Base-by-base conservation (phyloP, 2,329 filamentous ascomycete genomes). In the Sporothrix protearum region DNA sequence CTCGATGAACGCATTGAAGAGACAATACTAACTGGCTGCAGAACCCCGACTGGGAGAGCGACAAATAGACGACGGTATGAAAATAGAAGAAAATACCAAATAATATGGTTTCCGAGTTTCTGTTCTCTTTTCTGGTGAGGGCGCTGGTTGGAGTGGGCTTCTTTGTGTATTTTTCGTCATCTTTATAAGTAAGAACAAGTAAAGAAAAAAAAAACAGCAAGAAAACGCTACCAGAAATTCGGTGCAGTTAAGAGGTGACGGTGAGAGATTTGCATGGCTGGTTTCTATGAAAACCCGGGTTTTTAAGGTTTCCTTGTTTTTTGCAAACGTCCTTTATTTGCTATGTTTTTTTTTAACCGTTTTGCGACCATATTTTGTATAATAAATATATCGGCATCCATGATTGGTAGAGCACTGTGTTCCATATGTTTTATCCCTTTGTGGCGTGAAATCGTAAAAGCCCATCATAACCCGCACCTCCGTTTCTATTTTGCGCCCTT, bases 11-110 rank as follows among this genome's bases (percentile, higher is more conserved):
- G n/a, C n/a, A n/a, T n/a, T n/a, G n/a, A n/a, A n/a, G n/a, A n/a
- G n/a, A 2, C 9, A 12, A 36, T 49, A 12, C 66, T 71, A 69
- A 70, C 64, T 45, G 1, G 7, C 6, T 9, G 2, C n/a, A 87
- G 85, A 87, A 87, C 76, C 85, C 85, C 6, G 84, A 87, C 53
- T 87, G 85, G 85, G 84, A 86, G 28, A 81, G 79, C 72, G 82
- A 81, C 71, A 86, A 86, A 79, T 85, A 80, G 75, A 76, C 3
- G 3, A 3, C 53, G n/a, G 61, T 19, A 19, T 25, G 10, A 42
- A 53, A 10, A 10, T 28, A 25, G 10, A 28, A 33, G 16, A 47
- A 47, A 55, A 28, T 16, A 4, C 19, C 22, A 55, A 51, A 42
- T 28, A 33, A 5, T 33, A 25, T 14, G 49, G 25, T 36, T 36